Evolutionary conservation across 257 asterid genomes (phyloP).

Genomic region (Phtheirospermum japonicum): DNA sequence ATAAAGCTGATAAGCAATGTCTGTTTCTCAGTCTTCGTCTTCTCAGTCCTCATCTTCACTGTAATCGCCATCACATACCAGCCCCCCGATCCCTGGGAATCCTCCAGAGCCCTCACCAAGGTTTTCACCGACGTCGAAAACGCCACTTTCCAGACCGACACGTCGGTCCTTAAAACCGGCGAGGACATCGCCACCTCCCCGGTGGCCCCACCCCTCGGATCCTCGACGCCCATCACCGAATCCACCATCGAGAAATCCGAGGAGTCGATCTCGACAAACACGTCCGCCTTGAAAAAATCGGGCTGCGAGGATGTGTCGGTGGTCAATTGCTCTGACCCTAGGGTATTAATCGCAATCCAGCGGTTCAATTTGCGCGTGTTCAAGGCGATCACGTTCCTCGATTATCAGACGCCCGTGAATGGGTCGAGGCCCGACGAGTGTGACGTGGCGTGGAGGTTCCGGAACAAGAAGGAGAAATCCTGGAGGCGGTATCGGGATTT

Average conservation of each 20-base stretch:
- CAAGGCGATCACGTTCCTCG: conserved; percentile 66
- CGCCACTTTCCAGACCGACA: conserved; percentile 80
- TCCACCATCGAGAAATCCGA: conserved; percentile 62
- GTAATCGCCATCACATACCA: conserved; percentile 92
- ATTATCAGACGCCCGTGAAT: conserved; percentile 72
- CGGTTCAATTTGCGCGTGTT: conserved; percentile 72
- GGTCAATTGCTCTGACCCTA: conserved; percentile 83
- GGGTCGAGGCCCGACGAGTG: conserved; percentile 80
- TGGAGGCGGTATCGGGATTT: conserved; percentile 97
- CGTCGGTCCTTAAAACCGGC: conserved; percentile 86
- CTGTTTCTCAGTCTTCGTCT: conserved; percentile 91
- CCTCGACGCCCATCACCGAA: conserved; percentile 50
- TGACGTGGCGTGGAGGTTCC: conserved; percentile 36
- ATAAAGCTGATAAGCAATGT: conserved; percentile 82
- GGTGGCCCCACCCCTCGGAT: conserved; percentile 35
- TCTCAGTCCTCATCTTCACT: conserved; percentile 80
- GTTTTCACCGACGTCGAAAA: conserved; percentile 73
- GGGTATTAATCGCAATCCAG: conserved; percentile 59
- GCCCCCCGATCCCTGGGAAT: conserved; percentile 99
- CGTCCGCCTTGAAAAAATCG: conserved; percentile 36
- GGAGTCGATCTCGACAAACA: conserved; percentile 37
- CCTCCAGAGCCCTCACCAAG: conserved; percentile 86
- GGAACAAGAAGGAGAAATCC: conserved; percentile 34
- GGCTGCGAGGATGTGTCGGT: conserved; percentile 61
- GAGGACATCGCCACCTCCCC: conserved; percentile 75